Conservation (phyloP, 495 filamentous ascomycete species). For the Achaetomiella virescens region DNA sequence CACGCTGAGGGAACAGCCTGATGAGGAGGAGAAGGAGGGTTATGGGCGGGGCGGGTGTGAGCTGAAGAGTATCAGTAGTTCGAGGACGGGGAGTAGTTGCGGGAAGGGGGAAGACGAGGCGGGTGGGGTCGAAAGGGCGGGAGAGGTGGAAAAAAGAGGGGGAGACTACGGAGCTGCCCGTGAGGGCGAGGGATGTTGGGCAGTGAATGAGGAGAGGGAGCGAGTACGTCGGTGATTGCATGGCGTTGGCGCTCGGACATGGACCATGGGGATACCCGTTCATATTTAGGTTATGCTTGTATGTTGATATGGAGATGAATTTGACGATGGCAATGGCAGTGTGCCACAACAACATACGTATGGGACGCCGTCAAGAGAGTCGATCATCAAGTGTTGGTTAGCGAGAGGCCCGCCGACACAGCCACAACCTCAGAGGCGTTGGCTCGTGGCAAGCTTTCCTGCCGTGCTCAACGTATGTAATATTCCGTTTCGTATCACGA, state of each 20-base stretch:
- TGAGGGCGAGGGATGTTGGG: not conserved
- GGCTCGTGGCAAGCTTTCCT: no score
- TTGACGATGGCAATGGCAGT: no score
- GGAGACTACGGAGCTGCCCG: not conserved
- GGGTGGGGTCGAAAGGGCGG: not conserved
- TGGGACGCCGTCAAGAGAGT: no score
- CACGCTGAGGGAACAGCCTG: constrained; percentile 7
- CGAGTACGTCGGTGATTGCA: not conserved
- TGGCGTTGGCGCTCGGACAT: not conserved
- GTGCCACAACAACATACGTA: no score
- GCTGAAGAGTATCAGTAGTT: not conserved
- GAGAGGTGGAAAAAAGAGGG: not conserved
- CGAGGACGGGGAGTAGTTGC: not conserved
- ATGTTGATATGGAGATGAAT: no score
- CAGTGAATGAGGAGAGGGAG: not conserved
- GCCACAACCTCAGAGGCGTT: no score
- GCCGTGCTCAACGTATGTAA: no score
- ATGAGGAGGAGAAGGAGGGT: not conserved
- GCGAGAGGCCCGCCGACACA: no score
- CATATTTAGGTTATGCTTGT: no score
- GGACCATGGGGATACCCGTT: no score
- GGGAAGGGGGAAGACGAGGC: not conserved
- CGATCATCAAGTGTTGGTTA: no score
- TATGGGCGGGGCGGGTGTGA: not conserved
- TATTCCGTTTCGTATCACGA: no score